Conservation (phyloP, 306 rosid species). For the Herpetospermum pedunculosum region DNA sequence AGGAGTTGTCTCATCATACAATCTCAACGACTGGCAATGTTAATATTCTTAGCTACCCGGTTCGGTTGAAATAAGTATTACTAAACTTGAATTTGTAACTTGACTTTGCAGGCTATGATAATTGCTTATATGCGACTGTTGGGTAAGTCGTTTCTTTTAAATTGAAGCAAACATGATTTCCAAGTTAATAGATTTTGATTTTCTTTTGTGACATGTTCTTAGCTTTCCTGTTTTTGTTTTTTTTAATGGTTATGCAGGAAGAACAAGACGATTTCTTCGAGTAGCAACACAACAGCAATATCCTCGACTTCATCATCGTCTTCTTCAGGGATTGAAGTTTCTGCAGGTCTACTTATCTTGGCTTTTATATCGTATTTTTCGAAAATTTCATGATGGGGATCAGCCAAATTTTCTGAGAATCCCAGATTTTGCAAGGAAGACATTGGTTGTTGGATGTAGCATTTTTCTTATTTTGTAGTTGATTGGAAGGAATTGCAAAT, state of each 20-base stretch:
- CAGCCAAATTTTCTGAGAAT: conserved; percentile 12
- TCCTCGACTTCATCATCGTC: conserved; percentile 56
- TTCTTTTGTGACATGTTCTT: conserved; percentile 5
- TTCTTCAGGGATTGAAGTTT: conserved; percentile 15
- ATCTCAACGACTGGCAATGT: neutral
- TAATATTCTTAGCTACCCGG: neutral
- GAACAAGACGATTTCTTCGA: conserved; percentile 43
- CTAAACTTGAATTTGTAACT: conserved; percentile 10
- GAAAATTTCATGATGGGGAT: conserved; percentile 20
- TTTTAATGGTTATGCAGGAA: conserved; percentile 26
- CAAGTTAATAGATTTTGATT: neutral
- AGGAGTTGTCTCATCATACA: neutral
- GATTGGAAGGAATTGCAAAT: conserved; percentile 8
- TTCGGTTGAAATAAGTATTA: neutral
- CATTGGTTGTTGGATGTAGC: conserved; percentile 8
- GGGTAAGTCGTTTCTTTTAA: conserved; percentile 44
- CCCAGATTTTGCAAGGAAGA: conserved; percentile 23
- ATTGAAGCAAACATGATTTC: neutral
- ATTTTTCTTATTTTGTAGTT: conserved; percentile 8
- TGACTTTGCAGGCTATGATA: conserved; percentile 64
- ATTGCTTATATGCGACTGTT: conserved; percentile 58
- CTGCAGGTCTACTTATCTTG: conserved; percentile 26
- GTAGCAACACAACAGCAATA: conserved; percentile 59
- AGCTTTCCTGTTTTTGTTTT: neutral
- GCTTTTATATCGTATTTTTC: conserved; percentile 15